Conservation (phyloP, 106 monocot species). For the Platanthera guangdongensis region DNA sequence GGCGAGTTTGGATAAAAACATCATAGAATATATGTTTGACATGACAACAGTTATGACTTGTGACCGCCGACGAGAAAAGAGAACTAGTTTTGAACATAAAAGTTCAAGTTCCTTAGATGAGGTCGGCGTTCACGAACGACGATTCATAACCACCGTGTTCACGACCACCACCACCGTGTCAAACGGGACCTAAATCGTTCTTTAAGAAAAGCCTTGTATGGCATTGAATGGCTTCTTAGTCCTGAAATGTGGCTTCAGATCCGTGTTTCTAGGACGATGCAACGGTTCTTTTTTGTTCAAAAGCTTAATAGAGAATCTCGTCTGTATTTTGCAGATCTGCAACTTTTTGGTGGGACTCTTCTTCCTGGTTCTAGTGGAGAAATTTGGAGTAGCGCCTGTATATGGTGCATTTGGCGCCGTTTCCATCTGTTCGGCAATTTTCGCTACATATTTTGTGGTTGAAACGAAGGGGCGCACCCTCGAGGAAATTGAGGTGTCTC, state of each 20-base stretch:
- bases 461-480: conserved; percentile 89
- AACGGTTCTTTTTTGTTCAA: not conserved
- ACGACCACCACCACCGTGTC: too few relatives aligned
- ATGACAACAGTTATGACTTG: too few relatives aligned
- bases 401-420: conserved; percentile 72
- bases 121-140: too few relatives aligned
- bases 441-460: conserved; percentile 50
- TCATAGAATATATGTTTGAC: too few relatives aligned
- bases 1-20: too few relatives aligned
- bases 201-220: not conserved
- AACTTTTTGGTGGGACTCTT: conserved; percentile 78
- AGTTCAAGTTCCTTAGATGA: too few relatives aligned
- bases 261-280: not conserved
- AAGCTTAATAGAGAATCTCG: not conserved
- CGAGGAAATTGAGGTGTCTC: conserved; percentile 75
- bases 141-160: too few relatives aligned
- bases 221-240: not conserved
- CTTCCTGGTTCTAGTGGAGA: conserved; percentile 64
- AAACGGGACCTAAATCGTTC: too few relatives aligned
- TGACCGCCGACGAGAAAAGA: too few relatives aligned
- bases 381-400: conserved; percentile 63
- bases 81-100: too few relatives aligned
- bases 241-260: not conserved
- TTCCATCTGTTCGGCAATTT: conserved; percentile 55
- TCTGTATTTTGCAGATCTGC: conserved; percentile 43